Conservation (phyloP, 78 protist species). For the Speleostelium caveatum region DNA sequence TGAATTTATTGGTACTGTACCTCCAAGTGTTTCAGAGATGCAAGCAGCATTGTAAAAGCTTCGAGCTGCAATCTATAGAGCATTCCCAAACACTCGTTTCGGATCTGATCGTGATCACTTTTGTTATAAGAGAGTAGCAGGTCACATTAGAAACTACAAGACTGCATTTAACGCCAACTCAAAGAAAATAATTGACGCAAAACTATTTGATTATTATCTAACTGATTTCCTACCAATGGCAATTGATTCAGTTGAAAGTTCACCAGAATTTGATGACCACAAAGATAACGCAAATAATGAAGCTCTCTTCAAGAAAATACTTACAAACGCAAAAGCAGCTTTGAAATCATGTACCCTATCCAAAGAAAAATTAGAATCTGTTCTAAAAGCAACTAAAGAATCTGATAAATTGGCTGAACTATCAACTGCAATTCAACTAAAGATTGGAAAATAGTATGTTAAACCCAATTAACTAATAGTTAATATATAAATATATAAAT, state of each 20-base stretch:
- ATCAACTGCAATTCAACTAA: neutral
- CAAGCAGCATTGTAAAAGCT: neutral
- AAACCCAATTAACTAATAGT: too few species aligned
- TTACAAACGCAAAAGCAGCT: constrained; percentile 6
- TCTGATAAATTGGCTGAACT: neutral
- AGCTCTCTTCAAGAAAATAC: constrained; percentile 7
- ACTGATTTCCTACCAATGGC: neutral
- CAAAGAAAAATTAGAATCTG: neutral
- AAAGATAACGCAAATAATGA: constrained; percentile 1
- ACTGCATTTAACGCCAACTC: neutral
- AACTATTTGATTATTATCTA: neutral
- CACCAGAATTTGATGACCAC: neutral
- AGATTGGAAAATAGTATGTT: neutral
- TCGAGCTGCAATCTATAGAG: neutral
- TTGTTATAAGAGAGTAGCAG: constrained; percentile 16
- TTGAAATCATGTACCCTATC: neutral
- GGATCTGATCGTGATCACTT: constrained; percentile 15
- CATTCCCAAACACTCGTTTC: constrained; percentile 1
- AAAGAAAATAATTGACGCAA: neutral
- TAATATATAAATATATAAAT: too few species aligned
- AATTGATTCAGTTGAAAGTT: neutral
- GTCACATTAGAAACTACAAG: neutral
- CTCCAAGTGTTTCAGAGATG: neutral
- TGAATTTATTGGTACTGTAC: too few species aligned
- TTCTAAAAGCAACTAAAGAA: neutral